A percentile compares a stretch with the other conserved stretches of the same genome.
Evolutionary conservation across 306 rosid genomes (phyloP).

Genomic region (Rubus parviflorus): DNA sequence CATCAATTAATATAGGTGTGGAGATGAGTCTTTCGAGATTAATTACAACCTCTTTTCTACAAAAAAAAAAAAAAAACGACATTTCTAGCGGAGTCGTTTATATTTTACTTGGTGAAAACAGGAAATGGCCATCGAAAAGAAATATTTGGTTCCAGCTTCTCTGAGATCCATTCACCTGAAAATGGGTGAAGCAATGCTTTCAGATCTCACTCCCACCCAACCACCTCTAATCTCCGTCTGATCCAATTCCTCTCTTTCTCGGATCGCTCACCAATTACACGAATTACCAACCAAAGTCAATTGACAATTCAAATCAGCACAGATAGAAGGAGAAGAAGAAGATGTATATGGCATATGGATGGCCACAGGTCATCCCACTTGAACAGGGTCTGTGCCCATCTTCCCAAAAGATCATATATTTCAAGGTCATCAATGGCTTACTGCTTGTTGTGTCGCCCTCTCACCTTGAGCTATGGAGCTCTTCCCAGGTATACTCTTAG

Average conservation of each 20-base stretch:
- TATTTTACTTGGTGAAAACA: too few relatives aligned
- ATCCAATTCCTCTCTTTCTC: constrained; percentile 23
- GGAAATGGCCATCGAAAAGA: too few relatives aligned
- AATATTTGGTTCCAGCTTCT: neutral
- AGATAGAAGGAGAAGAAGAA: constrained; percentile 22
- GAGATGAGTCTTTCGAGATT: too few relatives aligned
- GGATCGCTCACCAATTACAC: constrained; percentile 38
- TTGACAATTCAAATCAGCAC: neutral
- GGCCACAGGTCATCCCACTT: constrained; percentile 98
- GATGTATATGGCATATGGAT: constrained; percentile 99
- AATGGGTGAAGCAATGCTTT: constrained; percentile 32
- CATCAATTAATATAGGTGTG: too few relatives aligned
- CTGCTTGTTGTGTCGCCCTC: constrained; percentile 76
- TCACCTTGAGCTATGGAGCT: constrained; percentile 90
- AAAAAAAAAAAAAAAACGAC: too few relatives aligned
- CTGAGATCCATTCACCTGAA: constrained; percentile 33
- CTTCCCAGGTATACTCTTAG: constrained; percentile 66
- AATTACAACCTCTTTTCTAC: too few relatives aligned
- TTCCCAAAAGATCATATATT: constrained; percentile 65
- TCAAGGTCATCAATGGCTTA: constrained; percentile 68
- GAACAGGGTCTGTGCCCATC: constrained; percentile 69
- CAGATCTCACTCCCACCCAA: constrained; percentile 38
- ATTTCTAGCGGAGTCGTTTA: too few relatives aligned
- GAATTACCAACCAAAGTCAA: constrained; percentile 26
- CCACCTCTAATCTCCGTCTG: constrained; percentile 4